These are phyloP conservation scores for Physcomitrium patens DNA, from an alignment of 225 moss, liverwort and hornwort genomes.

Conservation along the genomic window DNA sequence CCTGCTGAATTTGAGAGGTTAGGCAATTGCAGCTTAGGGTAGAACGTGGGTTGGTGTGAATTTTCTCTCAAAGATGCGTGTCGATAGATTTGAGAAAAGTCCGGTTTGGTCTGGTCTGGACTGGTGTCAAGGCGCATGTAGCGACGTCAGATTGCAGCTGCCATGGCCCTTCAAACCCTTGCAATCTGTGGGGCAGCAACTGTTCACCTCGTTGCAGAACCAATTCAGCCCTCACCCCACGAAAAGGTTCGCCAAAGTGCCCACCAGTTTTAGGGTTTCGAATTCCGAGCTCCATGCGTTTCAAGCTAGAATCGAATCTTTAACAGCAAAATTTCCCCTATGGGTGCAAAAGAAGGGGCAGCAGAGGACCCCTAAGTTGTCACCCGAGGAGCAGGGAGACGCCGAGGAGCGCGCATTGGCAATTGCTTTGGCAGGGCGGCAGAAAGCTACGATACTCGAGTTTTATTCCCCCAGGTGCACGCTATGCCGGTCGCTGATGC, in stretches of 20 bases:
- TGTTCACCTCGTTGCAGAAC: constrained; percentile 36
- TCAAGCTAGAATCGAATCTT: constrained; percentile 40
- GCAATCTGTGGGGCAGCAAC: constrained; percentile 46
- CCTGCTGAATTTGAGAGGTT: background rate
- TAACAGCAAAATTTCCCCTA: constrained; percentile 50
- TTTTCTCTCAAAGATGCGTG: constrained; percentile 26
- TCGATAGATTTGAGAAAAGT: constrained; percentile 2
- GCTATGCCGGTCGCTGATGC: constrained; percentile 76
- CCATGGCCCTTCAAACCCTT: constrained; percentile 87
- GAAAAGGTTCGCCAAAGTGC: constrained; percentile 34
- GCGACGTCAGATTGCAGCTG: constrained; percentile 53
- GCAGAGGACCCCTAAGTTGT: constrained; percentile 26
- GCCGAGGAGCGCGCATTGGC: constrained; percentile 90
- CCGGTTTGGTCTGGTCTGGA: constrained; percentile 36
- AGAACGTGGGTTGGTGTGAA: background rate
- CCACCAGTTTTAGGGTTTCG: constrained; percentile 28
- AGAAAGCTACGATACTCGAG: constrained; percentile 76
- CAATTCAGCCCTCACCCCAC: constrained; percentile 26
- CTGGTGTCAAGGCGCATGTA: constrained; percentile 57
- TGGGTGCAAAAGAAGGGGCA: constrained; percentile 50
- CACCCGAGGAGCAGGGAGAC: constrained; percentile 71
- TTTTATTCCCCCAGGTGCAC: constrained; percentile 87
- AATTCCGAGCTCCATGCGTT: constrained; percentile 30
- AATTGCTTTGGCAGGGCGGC: constrained; percentile 67
- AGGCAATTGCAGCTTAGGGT: background rate